Base-by-base conservation (phyloP, 2,329 filamentous ascomycete genomes). In the Penicillium frequentans region DNA sequence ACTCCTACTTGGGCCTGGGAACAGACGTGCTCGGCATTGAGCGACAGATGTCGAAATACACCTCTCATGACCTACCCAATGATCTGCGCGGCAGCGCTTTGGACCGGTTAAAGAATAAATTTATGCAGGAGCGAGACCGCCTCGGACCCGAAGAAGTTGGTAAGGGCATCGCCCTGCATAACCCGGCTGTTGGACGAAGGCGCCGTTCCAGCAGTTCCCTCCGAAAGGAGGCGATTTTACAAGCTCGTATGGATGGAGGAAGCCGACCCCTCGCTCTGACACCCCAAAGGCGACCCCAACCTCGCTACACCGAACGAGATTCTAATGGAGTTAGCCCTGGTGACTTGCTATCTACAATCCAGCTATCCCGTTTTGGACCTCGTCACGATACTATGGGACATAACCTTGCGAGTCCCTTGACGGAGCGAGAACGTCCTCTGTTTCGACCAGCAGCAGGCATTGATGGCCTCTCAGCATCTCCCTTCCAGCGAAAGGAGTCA, bases 121-220 rank as follows among this genome's bases (percentile, higher is more conserved):
- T 99, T 68, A 85, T 83, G 35, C 84, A 86, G 16, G 95, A 99
- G 69, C 85, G 89, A 63, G 92, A 97, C 67, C 86, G 92, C 10
- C 85, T 92, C 21, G 89, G 88, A 1, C 84, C 86, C 2, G 91
- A 95, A 66, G 91, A 97, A 58, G 85, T 88, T 19, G 87, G 86
- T 62, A 98, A 98, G 75, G 96, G 95, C 0, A 98, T 99, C 64
- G 95, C 96, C 5, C 80, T 99, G 39, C 95, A 99, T 71, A 99
- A 98, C 66, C 85, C 87, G 10, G 87, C 68, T 71, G 83, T 71
- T 11, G 83, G 85, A 49, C 84, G 86, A 46, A 84, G 88, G 54
- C 85, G 89, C 57, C 84, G 88, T 55, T 91, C 92, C 1, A 90
- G 86, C 54, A 88, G 87, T 45, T 86, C 84, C 27, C 77, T 97